A percentile compares a stretch with the other conserved stretches of the same genome.
Conservation (phyloP, 139 green algal species). For the Nannochloris sp. region DNA sequence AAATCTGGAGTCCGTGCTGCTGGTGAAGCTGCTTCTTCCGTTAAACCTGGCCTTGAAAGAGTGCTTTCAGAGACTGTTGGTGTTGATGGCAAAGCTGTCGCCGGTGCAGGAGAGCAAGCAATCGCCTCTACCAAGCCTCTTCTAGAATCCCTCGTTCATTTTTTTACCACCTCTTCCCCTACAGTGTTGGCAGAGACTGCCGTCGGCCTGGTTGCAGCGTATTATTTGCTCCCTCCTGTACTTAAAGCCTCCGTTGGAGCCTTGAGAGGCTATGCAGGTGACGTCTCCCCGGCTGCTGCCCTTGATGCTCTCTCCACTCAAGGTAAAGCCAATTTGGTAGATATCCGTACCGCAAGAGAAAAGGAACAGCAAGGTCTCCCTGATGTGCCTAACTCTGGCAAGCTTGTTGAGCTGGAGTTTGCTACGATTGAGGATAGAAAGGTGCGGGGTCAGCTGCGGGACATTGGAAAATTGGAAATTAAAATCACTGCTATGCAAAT, state of each 20-base stretch:
- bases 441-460: constrained; percentile 57
- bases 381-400: constrained; percentile 52
- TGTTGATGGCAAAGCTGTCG: not conserved
- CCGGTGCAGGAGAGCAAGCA: constrained; percentile 1
- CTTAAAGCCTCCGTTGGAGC: constrained; percentile 34
- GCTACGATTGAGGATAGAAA: constrained; percentile 54
- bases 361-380: constrained; percentile 74
- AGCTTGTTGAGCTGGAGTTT: constrained; percentile 72
- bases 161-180: constrained; percentile 47
- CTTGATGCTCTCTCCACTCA: constrained; percentile 49
- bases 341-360: constrained; percentile 63
- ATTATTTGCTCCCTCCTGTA: constrained; percentile 39
- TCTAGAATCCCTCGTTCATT: constrained; percentile 30
- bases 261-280: constrained; percentile 45
- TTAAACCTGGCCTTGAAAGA: not conserved
- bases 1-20: constrained; percentile 5
- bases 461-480: constrained; percentile 42
- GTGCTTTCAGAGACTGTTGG: not conserved
- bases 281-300: constrained; percentile 53
- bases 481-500: constrained; percentile 71
- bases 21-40: not conserved
- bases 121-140: constrained; percentile 42
- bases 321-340: constrained; percentile 56
- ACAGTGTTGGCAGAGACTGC: constrained; percentile 58
- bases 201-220: constrained; percentile 19